A percentile compares a stretch with the other conserved stretches of the same genome.
phyloP scores from a whole-genome alignment of 164 flowering plant species.

The Euptelea pleiosperma region DNA sequence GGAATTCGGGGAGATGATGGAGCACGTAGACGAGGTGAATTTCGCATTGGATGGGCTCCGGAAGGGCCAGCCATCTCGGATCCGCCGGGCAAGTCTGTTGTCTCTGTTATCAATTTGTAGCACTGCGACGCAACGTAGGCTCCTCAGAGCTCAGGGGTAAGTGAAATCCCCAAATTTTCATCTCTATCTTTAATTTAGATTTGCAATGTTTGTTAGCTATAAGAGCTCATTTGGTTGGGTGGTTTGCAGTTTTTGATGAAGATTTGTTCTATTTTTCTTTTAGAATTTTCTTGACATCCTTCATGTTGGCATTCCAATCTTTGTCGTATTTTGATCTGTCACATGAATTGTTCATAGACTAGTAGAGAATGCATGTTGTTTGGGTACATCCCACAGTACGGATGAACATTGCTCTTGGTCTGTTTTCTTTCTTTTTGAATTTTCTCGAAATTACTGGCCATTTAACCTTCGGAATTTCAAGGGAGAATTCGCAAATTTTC shows the following conservation, averaged over 20 bases:
- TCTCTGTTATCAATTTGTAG: constrained; percentile 65
- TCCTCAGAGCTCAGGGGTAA: constrained; percentile 82
- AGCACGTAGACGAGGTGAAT: constrained; percentile 87
- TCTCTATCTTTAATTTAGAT: neutral
- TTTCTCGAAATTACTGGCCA: no score
- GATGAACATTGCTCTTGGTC: neutral
- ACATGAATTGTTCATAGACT: neutral
- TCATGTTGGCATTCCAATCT: no score
- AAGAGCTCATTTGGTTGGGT: neutral
- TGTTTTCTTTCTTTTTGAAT: neutral
- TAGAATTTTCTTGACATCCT: neutral
- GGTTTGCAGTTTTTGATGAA: neutral
- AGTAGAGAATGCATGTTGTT: neutral
- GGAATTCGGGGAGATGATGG: constrained; percentile 97
- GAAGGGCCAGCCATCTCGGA: constrained; percentile 58
- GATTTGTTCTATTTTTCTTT: neutral
- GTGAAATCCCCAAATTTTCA: constrained; percentile 3
- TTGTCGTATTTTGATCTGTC: no score
- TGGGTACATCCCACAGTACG: neutral
- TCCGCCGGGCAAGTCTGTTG: constrained; percentile 70
- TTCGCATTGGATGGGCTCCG: constrained; percentile 87
- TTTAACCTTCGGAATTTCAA: neutral
- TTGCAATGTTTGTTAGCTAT: neutral
- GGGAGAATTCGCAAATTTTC: neutral
- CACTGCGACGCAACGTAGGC: constrained; percentile 62